phyloP scores from a whole-genome alignment of 2,329 filamentous ascomycete genomes.

The Mycosphaerella arachidis region DNA sequence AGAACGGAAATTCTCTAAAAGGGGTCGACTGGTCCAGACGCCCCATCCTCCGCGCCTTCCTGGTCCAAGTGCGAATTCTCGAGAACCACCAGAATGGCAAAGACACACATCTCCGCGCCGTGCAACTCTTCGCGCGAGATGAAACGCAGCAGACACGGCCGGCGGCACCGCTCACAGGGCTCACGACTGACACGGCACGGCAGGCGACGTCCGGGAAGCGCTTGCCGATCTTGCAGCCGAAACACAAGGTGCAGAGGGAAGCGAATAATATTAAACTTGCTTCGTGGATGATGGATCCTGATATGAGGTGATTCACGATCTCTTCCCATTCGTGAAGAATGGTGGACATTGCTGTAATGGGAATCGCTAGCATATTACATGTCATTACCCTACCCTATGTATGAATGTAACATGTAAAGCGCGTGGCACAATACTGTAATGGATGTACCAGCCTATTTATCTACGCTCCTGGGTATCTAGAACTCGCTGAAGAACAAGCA shows the following conservation, averaged over 20 bases:
- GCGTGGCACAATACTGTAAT: not conserved
- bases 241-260: slow-evolving; percentile 7
- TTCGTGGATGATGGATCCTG: slow-evolving; percentile 35
- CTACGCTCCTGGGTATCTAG: not conserved
- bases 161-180: slow-evolving; percentile 7
- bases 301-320: slow-evolving; percentile 28
- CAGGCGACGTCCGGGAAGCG: not conserved
- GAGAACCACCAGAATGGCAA: slow-evolving; percentile 99
- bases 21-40: slow-evolving; percentile 51
- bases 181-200: slow-evolving; percentile 13
- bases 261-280: slow-evolving; percentile 32
- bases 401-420: not conserved
- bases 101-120: slow-evolving; percentile 90
- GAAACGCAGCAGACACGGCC: slow-evolving; percentile 23
- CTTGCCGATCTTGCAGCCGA: not conserved
- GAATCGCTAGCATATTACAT: not conserved
- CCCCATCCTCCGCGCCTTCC: slow-evolving; percentile 75
- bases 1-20: slow-evolving; percentile 23
- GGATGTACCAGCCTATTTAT: not conserved
- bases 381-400: not conserved
- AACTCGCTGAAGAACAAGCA: slow-evolving; percentile 1
- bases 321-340: not conserved
- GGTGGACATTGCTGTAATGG: not conserved
- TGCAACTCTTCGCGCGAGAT: slow-evolving; percentile 71
- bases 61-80: slow-evolving; percentile 83